These are phyloP conservation scores for Potentilla sterilis DNA, from an alignment of 306 rosid species.

Conservation along the genomic window DNA sequence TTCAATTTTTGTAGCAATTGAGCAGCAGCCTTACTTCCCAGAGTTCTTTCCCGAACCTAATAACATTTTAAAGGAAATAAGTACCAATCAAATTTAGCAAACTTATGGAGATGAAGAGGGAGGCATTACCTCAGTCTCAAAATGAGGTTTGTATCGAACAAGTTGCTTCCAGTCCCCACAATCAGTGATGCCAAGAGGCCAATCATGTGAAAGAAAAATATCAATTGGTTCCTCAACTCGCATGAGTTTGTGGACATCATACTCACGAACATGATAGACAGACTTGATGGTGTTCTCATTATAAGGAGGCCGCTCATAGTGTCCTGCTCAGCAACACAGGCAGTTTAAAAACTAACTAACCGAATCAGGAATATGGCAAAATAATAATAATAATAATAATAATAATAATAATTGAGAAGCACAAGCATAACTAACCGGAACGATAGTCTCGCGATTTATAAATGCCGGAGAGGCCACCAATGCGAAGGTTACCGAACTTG, in stretches of 20 bases:
- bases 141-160: slow-evolving; percentile 49
- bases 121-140: slow-evolving; percentile 61
- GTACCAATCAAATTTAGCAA: neutral
- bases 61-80: slow-evolving; percentile 16
- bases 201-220: slow-evolving; percentile 92
- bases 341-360: neutral
- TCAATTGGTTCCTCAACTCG: slow-evolving; percentile 82
- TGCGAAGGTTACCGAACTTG: slow-evolving; percentile 86
- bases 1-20: slow-evolving; percentile 75
- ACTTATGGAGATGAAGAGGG: slow-evolving; percentile 14
- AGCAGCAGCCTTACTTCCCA: slow-evolving; percentile 84
- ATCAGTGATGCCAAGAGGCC: slow-evolving; percentile 89
- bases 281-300: slow-evolving; percentile 61
- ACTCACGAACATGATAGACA: slow-evolving; percentile 88
- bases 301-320: slow-evolving; percentile 93
- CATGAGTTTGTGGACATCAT: slow-evolving; percentile 71
- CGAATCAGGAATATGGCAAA: neutral
- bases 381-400: too few relatives aligned
- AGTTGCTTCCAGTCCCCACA: slow-evolving; percentile 77
- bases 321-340: slow-evolving; percentile 52
- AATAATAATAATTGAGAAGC: too few relatives aligned
- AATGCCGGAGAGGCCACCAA: slow-evolving; percentile 94
- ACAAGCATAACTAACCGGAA: slow-evolving; percentile 50
- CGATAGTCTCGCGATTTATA: slow-evolving; percentile 61
- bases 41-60: slow-evolving; percentile 73